phyloP scores from a whole-genome alignment of 106 monocot genomes.

The Xerophyta viscosa region DNA sequence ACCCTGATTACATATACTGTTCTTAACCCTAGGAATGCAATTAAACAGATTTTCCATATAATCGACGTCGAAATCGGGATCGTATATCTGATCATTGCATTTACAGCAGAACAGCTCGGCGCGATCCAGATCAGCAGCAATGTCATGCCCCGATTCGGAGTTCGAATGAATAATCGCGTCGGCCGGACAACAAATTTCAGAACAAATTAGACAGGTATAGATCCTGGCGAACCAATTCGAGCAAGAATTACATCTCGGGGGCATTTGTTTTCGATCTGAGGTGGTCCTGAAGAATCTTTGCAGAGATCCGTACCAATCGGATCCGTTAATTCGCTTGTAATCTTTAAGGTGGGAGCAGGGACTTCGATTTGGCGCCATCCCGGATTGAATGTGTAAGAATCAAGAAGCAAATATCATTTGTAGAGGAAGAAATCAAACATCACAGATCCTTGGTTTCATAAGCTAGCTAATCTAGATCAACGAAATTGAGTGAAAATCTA shows the following conservation, averaged over 20 bases:
- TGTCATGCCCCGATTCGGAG: conserved; percentile 27
- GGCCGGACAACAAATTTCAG: conserved; percentile 21
- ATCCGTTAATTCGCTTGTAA: conserved; percentile 27
- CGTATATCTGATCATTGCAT: conserved; percentile 63
- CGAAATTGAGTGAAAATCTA: too few species aligned
- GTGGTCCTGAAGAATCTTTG: conserved; percentile 7
- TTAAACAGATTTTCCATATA: conserved; percentile 18
- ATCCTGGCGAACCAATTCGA: conserved; percentile 7
- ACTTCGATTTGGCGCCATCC: too few species aligned
- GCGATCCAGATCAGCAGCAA: conserved; percentile 48
- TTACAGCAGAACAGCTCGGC: conserved; percentile 56
- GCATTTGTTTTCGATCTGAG: conserved; percentile 10
- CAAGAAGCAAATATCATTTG: too few species aligned
- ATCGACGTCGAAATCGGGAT: conserved; percentile 37
- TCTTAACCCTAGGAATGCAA: not conserved
- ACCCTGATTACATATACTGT: not conserved
- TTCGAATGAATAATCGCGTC: conserved; percentile 28
- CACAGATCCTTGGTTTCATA: too few species aligned
- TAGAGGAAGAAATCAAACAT: too few species aligned
- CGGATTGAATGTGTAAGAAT: too few species aligned
- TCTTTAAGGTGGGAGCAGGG: conserved; percentile 43
- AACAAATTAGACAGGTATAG: conserved; percentile 50
- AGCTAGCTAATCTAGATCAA: too few species aligned
- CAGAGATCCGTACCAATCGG: conserved; percentile 25
- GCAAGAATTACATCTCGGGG: conserved; percentile 28